Conservation (phyloP, 2,329 filamentous ascomycete species). For the Fusarium sp. region DNA sequence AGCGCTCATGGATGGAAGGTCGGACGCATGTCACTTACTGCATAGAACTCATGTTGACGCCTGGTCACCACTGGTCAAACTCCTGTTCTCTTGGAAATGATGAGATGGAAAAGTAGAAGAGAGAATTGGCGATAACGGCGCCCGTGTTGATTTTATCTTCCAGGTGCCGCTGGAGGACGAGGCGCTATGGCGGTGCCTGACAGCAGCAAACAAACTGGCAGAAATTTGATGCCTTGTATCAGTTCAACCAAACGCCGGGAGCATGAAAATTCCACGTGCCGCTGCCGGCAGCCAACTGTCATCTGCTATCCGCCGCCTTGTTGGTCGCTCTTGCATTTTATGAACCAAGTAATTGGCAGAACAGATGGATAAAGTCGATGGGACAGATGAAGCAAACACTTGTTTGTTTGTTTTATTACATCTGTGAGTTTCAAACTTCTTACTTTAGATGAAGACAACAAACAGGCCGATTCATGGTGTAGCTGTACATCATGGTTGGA, state of each 20-base stretch:
- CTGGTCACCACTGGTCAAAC: background rate
- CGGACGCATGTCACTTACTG: slow-evolving; percentile 15
- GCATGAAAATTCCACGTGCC: slow-evolving; percentile 25
- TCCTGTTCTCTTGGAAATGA: background rate
- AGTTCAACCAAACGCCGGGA: slow-evolving; percentile 5
- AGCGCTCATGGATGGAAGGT: background rate
- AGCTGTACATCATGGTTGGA: background rate
- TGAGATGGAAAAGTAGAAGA: background rate
- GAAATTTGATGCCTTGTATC: background rate
- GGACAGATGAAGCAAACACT: background rate
- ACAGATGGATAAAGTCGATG: background rate
- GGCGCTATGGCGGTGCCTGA: background rate
- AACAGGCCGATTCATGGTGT: background rate
- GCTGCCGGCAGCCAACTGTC: slow-evolving; percentile 10
- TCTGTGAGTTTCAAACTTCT: background rate
- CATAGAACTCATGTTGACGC: slow-evolving; percentile 14
- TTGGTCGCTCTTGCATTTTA: slow-evolving; percentile 1
- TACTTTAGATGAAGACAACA: background rate
- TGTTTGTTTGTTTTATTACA: background rate
- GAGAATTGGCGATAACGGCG: background rate
- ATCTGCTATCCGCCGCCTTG: background rate
- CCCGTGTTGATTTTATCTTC: background rate
- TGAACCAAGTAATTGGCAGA: background rate
- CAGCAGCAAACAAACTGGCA: background rate
- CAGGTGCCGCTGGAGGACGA: background rate